Base-by-base conservation (phyloP, 805 yeast species). In the Tanozyma kutaoensis region DNA sequence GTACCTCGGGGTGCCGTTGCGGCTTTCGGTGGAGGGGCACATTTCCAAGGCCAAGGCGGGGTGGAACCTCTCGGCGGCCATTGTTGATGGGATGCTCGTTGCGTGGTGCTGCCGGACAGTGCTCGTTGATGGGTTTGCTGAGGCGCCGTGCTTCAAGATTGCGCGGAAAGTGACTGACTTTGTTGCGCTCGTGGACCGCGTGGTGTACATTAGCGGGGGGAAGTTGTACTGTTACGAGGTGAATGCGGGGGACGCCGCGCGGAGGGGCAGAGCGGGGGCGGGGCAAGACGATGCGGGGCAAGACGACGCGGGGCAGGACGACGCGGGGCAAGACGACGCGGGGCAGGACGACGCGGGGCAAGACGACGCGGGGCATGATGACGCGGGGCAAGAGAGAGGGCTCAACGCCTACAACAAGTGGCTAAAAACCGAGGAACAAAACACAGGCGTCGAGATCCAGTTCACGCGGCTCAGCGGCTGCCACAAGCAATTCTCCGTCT, bases 401-500 rank as follows among this genome's bases (percentile, higher is more conserved):
- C 31, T 61, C 32, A 31, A 34, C 14, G 36, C n/a, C n/a, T n/a
- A n/a, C n/a, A n/a, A n/a, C n/a, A n/a, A n/a, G n/a, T n/a, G n/a
- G n/a, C n/a, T n/a, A n/a, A n/a, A n/a, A n/a, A n/a, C n/a, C n/a
- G n/a, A n/a, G n/a, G n/a, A n/a, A n/a, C n/a, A n/a, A n/a, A n/a
- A n/a, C n/a, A n/a, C n/a, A n/a, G n/a, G n/a, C n/a, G n/a, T n/a
- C n/a, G n/a, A n/a, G n/a, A n/a, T n/a, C n/a, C n/a, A n/a, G n/a
- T n/a, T n/a, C n/a, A n/a, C n/a, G n/a, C n/a, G n/a, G n/a, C n/a
- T 78, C 6, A 57, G 61, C 15, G 78, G 81, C 0, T 65, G 71
- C 27, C 74, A 53, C 48, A 55, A 56, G 12, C 53, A 58, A 4
- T 66, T 76, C 44, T 72, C 70, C 0, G 66, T 66, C 1, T 69